phyloP scores from a whole-genome alignment of 2,329 filamentous ascomycete genomes.

The Apiospora marii region DNA sequence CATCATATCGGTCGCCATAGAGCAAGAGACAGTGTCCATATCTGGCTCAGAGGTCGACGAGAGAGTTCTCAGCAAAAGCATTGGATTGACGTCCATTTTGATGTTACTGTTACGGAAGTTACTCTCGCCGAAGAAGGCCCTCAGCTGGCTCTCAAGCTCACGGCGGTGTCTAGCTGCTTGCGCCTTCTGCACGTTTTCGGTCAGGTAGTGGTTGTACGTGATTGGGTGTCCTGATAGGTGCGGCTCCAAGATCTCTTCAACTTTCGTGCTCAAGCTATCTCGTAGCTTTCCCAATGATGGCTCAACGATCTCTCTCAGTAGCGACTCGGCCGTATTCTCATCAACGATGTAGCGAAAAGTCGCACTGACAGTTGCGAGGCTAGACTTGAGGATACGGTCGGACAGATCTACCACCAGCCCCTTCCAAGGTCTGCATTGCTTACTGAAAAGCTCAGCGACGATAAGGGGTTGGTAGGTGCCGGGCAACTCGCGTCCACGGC shows the following conservation, averaged over 20 bases:
- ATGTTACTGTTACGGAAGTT: background rate
- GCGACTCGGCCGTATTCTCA: constrained; percentile 33
- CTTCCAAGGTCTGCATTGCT: constrained; percentile 44
- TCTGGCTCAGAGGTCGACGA: background rate
- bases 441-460: constrained; percentile 42
- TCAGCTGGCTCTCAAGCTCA: background rate
- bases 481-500: constrained; percentile 45
- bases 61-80: background rate
- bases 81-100: background rate
- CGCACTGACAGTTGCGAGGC: constrained; percentile 27
- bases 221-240: constrained; percentile 45
- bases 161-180: constrained; percentile 27
- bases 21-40: background rate
- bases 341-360: constrained; percentile 35
- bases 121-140: background rate
- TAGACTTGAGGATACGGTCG: constrained; percentile 33
- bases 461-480: constrained; percentile 47
- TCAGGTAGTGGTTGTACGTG: constrained; percentile 45
- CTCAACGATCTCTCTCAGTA: constrained; percentile 4
- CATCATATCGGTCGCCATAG: background rate
- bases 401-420: constrained; percentile 31
- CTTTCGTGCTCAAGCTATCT: constrained; percentile 33
- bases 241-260: constrained; percentile 38
- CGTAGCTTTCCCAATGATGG: constrained; percentile 34
- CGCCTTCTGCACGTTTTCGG: constrained; percentile 43